Percentiles rank a stretch among this genome's conserved stretches.
phyloP scores from a whole-genome alignment of 768 basidiomycete genomes.

The Kwoniella sp. region DNA sequence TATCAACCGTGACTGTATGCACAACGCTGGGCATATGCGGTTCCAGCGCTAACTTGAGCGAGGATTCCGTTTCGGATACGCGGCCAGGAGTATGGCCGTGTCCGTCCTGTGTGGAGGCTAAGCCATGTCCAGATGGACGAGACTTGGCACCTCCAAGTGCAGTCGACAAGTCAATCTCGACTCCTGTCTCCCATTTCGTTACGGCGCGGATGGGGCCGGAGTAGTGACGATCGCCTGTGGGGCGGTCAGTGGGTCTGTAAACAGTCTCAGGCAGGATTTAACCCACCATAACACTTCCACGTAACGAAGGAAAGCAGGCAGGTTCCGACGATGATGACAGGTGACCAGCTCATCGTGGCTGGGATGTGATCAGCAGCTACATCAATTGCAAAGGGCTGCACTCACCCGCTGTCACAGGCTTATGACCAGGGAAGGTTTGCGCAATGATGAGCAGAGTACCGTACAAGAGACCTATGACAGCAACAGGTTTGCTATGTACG shows the following conservation, averaged over 20 bases:
- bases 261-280: background rate
- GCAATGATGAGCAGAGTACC: conserved; percentile 37
- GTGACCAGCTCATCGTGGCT: conserved; percentile 48
- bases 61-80: conserved; percentile 3
- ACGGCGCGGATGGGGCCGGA: conserved; percentile 52
- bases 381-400: background rate
- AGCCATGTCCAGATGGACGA: conserved; percentile 9
- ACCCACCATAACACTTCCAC: conserved; percentile 51
- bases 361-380: background rate
- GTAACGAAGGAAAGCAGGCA: conserved; percentile 40
- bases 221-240: conserved; percentile 46
- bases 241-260: background rate
- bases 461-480: conserved; percentile 28
- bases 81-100: background rate
- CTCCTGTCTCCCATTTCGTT: conserved; percentile 52
- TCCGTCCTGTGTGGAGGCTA: background rate
- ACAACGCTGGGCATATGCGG: conserved; percentile 13
- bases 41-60: conserved; percentile 10
- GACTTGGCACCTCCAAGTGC: too few relatives aligned
- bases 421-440: conserved; percentile 43
- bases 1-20: conserved; percentile 9
- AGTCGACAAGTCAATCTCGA: conserved; percentile 49
- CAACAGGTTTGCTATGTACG: conserved; percentile 34
- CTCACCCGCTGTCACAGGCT: conserved; percentile 46
- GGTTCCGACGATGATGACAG: conserved; percentile 45